These are phyloP conservation scores for Daldinia eschscholtzii DNA, from an alignment of 2,329 filamentous ascomycete species.

Conservation along the genomic window DNA sequence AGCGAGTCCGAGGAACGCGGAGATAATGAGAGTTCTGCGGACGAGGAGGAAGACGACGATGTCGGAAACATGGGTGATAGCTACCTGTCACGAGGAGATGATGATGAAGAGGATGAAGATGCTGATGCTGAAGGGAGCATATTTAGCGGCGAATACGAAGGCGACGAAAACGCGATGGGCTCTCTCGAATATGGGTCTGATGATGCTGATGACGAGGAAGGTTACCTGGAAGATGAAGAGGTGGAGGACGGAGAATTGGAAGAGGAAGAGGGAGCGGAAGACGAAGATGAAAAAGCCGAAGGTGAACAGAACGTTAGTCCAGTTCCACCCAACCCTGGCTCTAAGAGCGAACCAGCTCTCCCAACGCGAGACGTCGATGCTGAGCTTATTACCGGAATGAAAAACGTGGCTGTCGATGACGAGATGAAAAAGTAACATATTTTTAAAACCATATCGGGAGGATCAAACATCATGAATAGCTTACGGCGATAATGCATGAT, in stretches of 20 bases:
- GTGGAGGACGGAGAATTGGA: slow-evolving; percentile 1
- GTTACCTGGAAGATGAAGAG: slow-evolving; percentile 37
- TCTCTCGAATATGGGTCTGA: slow-evolving; percentile 57
- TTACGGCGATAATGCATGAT: slow-evolving; percentile 14
- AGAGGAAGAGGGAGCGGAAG: slow-evolving; percentile 24
- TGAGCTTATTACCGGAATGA: slow-evolving; percentile 71
- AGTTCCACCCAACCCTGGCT: slow-evolving; percentile 30
- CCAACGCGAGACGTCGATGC: slow-evolving; percentile 63
- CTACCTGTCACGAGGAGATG: slow-evolving; percentile 57
- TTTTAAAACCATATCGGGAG: not conserved
- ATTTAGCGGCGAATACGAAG: slow-evolving; percentile 60
- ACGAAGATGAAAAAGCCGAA: slow-evolving; percentile 50
- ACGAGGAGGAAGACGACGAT: slow-evolving; percentile 60
- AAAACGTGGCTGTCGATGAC: slow-evolving; percentile 64
- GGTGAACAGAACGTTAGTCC: slow-evolving; percentile 54
- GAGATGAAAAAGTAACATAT: slow-evolving; percentile 49
- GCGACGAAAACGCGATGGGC: slow-evolving; percentile 57
- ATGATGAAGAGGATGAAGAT: slow-evolving; percentile 50
- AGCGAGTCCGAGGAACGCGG: slow-evolving; percentile 68
- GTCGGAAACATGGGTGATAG: slow-evolving; percentile 61
- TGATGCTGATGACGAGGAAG: slow-evolving; percentile 55
- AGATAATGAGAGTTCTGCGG: slow-evolving; percentile 52
- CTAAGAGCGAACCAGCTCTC: slow-evolving; percentile 37
- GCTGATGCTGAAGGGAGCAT: slow-evolving; percentile 55
- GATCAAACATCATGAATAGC: not conserved